phyloP scores from a whole-genome alignment of 257 asterid species.

The Marsdenia floribunda region DNA sequence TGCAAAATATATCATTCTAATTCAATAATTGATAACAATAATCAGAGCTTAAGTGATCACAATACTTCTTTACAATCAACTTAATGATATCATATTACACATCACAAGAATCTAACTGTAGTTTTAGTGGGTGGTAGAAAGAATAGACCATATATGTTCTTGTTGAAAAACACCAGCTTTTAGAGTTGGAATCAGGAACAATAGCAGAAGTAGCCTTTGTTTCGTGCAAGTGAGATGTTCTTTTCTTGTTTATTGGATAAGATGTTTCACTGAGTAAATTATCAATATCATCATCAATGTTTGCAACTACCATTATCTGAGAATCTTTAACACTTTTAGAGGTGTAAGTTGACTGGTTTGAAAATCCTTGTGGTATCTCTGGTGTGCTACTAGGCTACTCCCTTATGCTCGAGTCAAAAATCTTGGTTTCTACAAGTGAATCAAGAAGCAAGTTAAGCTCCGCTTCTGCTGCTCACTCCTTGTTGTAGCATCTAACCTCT shows the following conservation, averaged over 20 bases:
- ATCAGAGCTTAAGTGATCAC: too few relatives aligned
- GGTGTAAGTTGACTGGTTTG: conserved; percentile 10
- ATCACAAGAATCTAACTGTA: too few relatives aligned
- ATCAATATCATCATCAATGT: conserved; percentile 45
- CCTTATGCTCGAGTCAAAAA: conserved; percentile 24
- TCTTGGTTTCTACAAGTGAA: conserved; percentile 42
- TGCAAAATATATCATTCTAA: too few relatives aligned
- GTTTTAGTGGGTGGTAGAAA: too few relatives aligned
- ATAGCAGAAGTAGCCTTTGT: conserved; percentile 13
- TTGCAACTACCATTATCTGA: conserved; percentile 5
- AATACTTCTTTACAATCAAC: too few relatives aligned
- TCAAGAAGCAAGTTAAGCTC: conserved; percentile 85
- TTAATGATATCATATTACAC: too few relatives aligned
- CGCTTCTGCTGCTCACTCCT: conserved; percentile 65
- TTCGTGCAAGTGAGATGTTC: conserved; percentile 11
- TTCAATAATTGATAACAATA: too few relatives aligned
- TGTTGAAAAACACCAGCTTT: too few relatives aligned
- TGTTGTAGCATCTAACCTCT: too few relatives aligned
- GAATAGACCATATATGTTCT: too few relatives aligned
- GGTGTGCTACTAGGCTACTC: conserved; percentile 12
- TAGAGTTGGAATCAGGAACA: conserved; percentile 39
- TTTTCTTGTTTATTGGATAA: conserved; percentile 13
- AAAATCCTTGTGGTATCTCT: conserved; percentile 11
- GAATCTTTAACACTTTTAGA: conserved; percentile 18
- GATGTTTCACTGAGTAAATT: conserved; percentile 54